Conservation (phyloP, 306 rosid genomes). For the Gastrolobium bilobum region DNA sequence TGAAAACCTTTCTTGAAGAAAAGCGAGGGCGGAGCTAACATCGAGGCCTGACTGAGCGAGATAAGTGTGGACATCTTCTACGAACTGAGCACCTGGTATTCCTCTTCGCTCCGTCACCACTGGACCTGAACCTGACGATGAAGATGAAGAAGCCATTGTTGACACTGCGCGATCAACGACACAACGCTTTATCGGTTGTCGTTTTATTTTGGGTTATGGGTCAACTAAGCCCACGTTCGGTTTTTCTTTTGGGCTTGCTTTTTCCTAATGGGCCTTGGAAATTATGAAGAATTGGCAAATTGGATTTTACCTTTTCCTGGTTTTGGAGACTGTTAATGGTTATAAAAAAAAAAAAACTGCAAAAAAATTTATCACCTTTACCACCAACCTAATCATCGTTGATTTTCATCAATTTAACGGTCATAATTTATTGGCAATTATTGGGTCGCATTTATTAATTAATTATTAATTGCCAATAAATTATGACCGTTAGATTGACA, state of each 20-base stretch:
- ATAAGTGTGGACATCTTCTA: slow-evolving; percentile 87
- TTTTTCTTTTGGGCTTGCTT: not conserved
- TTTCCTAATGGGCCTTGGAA: not conserved
- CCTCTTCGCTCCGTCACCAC: slow-evolving; percentile 81
- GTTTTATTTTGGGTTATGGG: slow-evolving; percentile 12
- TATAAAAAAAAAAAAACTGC: no score
- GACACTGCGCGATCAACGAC: not conserved
- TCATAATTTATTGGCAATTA: no score
- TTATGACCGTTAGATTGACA: no score
- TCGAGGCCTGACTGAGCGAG: slow-evolving; percentile 79
- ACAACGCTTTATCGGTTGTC: slow-evolving; percentile 32
- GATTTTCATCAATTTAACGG: no score
- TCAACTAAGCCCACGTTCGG: not conserved
- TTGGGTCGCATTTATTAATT: no score
- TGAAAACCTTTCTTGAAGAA: slow-evolving; percentile 87
- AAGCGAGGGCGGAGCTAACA: slow-evolving; percentile 83
- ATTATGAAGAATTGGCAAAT: no score
- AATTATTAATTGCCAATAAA: no score
- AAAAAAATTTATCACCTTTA: no score
- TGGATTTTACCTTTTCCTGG: no score
- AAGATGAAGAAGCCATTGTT: slow-evolving; percentile 67
- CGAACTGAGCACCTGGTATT: slow-evolving; percentile 94
- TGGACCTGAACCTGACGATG: slow-evolving; percentile 53
- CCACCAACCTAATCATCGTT: no score
- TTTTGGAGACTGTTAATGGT: no score